Evolutionary conservation across 768 basidiomycete species (phyloP), one percentile per base, ranked within the genome.

Genomic region (Tylopilus intermedius): DNA sequence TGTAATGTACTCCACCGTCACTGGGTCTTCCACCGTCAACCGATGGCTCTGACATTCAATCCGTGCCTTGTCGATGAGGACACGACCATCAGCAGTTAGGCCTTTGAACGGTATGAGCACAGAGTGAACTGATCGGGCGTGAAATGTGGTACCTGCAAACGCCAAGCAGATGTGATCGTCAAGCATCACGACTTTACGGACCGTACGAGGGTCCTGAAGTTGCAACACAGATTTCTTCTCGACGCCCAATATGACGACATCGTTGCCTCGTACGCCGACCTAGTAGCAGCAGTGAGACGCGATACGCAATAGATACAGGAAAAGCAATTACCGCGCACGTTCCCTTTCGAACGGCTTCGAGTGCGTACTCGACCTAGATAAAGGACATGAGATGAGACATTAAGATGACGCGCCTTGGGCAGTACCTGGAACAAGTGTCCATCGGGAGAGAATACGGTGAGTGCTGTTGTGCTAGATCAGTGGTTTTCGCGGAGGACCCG

Each of bases 171-270:
- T 73, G 66, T 99, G 96, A 67, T 99, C 96, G 67, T 99, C 96
- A 47, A 99, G 74, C 93, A 97, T 94, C 53, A 90, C 96, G 8
- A 98, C 94, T 71, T 99, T 99, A 49, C 96, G 79, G 14, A 98
- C 94, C 1, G 96, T 99, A 49, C 96, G 80, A 7, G 96, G 94
- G 71, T 99, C 96, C 76, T 99, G 96, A 15, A 99, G 80, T 71
- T 99, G 96, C 10, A 98, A 78, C 27, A 96, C 84, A 0, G 92
- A 93, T 73, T 97, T 98, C 89, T 98, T 98, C 79, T 99, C 96
- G 29, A 98, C 95, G 46, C 95, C 96, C 24, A 99, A 78, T 4
- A 99, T 92, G 2, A 97, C 96, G 27, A 94, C 90, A 61, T 94
- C 86, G 67, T 88, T 86, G 61, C 96, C 96, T 58, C 92, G 84